These are phyloP conservation scores for Linnemannia hyalina DNA, from an alignment of 192 early-diverging fungal species.

Conservation along the genomic window DNA sequence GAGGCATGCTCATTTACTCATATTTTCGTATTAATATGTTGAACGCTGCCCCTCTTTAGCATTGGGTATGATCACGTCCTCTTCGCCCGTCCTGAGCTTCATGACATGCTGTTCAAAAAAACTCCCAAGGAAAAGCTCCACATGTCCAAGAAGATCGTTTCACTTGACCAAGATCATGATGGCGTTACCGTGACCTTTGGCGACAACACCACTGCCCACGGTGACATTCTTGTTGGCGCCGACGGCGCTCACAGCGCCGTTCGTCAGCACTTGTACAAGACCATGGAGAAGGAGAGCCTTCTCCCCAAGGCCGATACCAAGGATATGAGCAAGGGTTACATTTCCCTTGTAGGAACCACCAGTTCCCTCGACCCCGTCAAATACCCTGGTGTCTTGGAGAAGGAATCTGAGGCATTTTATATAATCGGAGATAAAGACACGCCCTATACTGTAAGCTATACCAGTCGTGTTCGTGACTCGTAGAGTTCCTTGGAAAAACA, in stretches of 20 bases:
- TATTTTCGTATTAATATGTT: not conserved
- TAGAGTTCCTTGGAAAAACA: not conserved
- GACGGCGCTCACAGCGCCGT: slow-evolving; percentile 16
- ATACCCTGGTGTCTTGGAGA: slow-evolving; percentile 9
- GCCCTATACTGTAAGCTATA: not conserved
- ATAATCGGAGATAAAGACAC: slow-evolving; percentile 2
- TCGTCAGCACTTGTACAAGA: slow-evolving; percentile 10
- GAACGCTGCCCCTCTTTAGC: not conserved
- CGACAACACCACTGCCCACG: slow-evolving; percentile 13
- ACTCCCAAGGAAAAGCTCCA: slow-evolving; percentile 29
- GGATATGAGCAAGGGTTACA: not conserved
- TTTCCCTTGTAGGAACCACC: slow-evolving; percentile 9
- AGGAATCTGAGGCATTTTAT: not conserved
- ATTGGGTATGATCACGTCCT: slow-evolving; percentile 21
- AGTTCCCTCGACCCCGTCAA: not conserved
- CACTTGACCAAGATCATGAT: slow-evolving; percentile 5
- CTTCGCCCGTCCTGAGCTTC: slow-evolving; percentile 20
- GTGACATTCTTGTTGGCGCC: slow-evolving; percentile 35
- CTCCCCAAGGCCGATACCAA: not conserved
- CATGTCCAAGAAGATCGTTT: slow-evolving; percentile 26
- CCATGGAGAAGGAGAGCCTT: not conserved
- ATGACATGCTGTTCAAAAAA: slow-evolving; percentile 7
- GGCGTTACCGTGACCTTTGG: slow-evolving; percentile 28
- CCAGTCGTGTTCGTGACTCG: not conserved
- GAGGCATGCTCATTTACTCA: too few relatives aligned